Base-by-base conservation (phyloP, 2,329 filamentous ascomycete genomes). In the Elsinoe necatrix region DNA sequence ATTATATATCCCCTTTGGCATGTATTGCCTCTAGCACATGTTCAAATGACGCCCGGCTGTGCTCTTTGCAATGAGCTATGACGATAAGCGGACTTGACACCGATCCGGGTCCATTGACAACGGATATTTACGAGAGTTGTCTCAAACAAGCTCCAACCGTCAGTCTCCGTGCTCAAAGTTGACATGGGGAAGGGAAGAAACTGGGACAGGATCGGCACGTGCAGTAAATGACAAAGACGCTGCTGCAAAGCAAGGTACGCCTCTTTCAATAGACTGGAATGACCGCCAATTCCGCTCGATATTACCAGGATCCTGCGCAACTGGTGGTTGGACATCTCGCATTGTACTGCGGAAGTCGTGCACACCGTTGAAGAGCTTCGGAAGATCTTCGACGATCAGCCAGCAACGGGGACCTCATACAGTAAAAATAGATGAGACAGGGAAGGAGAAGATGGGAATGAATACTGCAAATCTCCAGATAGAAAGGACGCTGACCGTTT, bases 351-450 rank as follows among this genome's bases (percentile, higher is more conserved):
- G 16, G 48, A 37, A 52, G 39, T 52, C 21, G 21, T 39, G 48
- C 48, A 25, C 16, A 16, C 16, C 20, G 48, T 52, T 52, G 14
- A 21, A 39, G 29, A 25, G 45, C 48, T 16, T 37, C 29, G 20
- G 47, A n/a, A 5, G 48, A 52, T 52, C 48, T 37, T 52, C 29
- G 29, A 52, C 48, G 48, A 29, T 52, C n/a, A 52, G 21, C 31
- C 29, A 27, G 5, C 48, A 52, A 52, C 48, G 31, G 48, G 27
- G 11, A 9, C 16, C 48, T 39, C 34, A 12, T 18, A 12, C 20
- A 34, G 29, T 18, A 52, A 52, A 52, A 52, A 52, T 52, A 52
- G 48, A 52, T 52, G 48, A 52, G 48, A 52, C 31, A 52, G 34
- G 29, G 18, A 14, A 16, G 8, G 29, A 29, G 16, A 34, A 52